Evolutionary conservation across 441 rosid genomes (phyloP), one percentile per base, ranked within the genome.

Genomic region (Populus hybrid): DNA sequence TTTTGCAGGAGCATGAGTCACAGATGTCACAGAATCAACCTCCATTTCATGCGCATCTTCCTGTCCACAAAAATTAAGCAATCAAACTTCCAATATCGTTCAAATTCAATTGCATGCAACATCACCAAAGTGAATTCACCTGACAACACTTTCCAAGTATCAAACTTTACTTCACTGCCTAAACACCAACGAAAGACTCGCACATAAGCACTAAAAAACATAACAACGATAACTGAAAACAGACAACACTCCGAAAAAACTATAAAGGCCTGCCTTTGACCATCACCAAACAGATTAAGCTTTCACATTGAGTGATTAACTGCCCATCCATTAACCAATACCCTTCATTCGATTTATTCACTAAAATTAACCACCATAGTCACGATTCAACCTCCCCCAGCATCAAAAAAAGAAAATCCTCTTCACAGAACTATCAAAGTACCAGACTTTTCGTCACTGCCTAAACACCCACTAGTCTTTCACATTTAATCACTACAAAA

Each of bases 21-120:
- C 84, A 2, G 92, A 87, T 18, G 87, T 78, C 1, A 88, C 92
- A 1, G 88, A 87, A 81, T 91, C 92, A 36, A 91, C 89, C 85
- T 91, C 95, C 93, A 91, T 91, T 61, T 89, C 91, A 67, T 88
- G 88, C 32, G 87, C 93, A 79, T 88, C 92, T 23, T 91, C 93
- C 95, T 91, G 75, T 34, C 26, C 82, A 79, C 30, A 73, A 67
- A 70, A 4, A 61, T 67, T 10, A 68, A 35, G 36, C 46, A 59
- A 66, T 42, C 34, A 42, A 64, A 67, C 12, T 30, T 30, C 32
- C 32, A 30, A 30, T 3, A 6, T 40, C 3, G 59, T 68, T 66
- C 1, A 30, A 64, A 35, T 16, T 46, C 10, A 23, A 50, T 10
- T 40, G 38, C 23, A 10, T 23, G 18, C 36, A n/a, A 10, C 14